These are phyloP conservation scores for Canna indica DNA, from an alignment of 176 grass and related monocot species.

Conservation along the genomic window DNA sequence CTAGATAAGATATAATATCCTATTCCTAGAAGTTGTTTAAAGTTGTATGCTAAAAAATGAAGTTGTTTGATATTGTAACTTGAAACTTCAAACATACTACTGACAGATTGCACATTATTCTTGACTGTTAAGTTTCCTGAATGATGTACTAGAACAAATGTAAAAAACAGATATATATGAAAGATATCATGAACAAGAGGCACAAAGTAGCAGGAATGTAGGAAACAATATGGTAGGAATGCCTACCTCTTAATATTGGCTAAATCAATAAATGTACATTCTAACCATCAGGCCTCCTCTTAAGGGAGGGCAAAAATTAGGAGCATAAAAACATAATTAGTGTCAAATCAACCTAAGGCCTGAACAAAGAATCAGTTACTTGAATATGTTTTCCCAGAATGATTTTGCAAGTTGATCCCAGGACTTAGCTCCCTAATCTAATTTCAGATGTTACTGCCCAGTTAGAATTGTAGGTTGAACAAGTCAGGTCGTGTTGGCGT, in stretches of 20 bases:
- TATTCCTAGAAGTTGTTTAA: too few species aligned
- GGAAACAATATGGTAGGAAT: neutral
- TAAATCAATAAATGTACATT: conserved; percentile 4
- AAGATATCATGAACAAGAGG: neutral
- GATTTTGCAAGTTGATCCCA: neutral
- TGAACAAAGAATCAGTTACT: conserved; percentile 7
- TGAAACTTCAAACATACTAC: too few species aligned
- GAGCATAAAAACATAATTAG: neutral
- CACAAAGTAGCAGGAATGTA: neutral
- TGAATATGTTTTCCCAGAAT: neutral
- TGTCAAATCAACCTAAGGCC: neutral
- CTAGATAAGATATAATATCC: too few species aligned
- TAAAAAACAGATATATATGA: neutral
- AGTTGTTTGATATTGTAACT: too few species aligned
- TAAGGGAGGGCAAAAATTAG: neutral
- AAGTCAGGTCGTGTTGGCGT: neutral
- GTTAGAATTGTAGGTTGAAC: conserved; percentile 4
- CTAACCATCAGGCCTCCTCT: neutral
- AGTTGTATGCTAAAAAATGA: too few species aligned
- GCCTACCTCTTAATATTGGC: neutral
- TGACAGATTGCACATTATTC: too few species aligned
- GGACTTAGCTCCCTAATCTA: neutral
- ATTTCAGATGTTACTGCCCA: neutral
- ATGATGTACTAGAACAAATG: too few species aligned
- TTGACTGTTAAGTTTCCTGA: too few species aligned